A percentile compares a stretch with the other conserved stretches of the same genome.
These are phyloP conservation scores for Tephrocybe sp. DNA, from an alignment of 768 basidiomycete species.

Conservation along the genomic window DNA sequence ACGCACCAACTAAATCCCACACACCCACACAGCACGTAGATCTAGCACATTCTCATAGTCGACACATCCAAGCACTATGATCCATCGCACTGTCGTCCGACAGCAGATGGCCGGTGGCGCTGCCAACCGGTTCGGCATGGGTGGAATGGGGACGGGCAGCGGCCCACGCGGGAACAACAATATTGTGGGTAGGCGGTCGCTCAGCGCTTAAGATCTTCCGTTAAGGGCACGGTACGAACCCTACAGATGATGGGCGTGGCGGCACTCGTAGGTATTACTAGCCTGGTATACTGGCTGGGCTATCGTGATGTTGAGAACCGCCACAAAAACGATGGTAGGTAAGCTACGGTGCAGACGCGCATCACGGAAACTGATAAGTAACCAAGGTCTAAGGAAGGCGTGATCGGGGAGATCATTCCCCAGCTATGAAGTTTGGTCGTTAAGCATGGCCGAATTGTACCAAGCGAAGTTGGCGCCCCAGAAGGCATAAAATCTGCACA, in stretches of 20 bases:
- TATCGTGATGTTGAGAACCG: slow-evolving; percentile 23
- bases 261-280: slow-evolving; percentile 17
- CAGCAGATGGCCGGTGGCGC: slow-evolving; percentile 13
- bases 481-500: no score
- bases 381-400: slow-evolving; percentile 12
- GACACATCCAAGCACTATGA: neutral
- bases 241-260: slow-evolving; percentile 17
- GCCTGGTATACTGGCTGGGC: slow-evolving; percentile 20
- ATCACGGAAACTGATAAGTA: slow-evolving; percentile 7
- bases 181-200: slow-evolving; percentile 6
- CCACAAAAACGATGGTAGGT: slow-evolving; percentile 22
- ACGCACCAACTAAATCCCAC: slow-evolving; percentile 6
- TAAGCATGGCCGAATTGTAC: neutral
- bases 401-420: slow-evolving; percentile 19
- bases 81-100: slow-evolving; percentile 17
- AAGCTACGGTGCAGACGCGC: neutral
- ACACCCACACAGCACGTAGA: neutral
- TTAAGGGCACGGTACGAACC: neutral
- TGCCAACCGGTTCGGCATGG: slow-evolving; percentile 14
- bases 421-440: slow-evolving; percentile 10
- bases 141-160: slow-evolving; percentile 9
- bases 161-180: slow-evolving; percentile 20
- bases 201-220: neutral
- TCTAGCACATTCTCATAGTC: neutral
- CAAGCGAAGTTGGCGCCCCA: no score